Evolutionary conservation across 208 protist species (phyloP).

Genomic region (Trypanosoma conorhini): DNA sequence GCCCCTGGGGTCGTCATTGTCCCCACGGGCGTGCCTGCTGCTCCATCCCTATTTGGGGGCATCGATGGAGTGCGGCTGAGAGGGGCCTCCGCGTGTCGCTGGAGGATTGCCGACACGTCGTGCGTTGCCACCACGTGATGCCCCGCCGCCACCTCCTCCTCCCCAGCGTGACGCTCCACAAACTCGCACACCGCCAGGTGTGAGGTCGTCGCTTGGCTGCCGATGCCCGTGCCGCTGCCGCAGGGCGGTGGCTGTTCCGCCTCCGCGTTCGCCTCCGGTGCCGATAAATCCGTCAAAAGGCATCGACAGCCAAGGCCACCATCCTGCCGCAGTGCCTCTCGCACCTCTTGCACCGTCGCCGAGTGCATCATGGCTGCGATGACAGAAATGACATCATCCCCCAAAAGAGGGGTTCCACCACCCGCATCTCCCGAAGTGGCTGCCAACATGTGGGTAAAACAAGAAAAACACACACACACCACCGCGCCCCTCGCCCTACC

Average conservation of each 20-base stretch:
- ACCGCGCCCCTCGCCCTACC: background rate
- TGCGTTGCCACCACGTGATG: conserved; percentile 12
- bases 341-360: conserved; percentile 51
- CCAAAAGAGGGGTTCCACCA: conserved; percentile 19
- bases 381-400: conserved; percentile 61
- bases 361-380: conserved; percentile 53
- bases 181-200: conserved; percentile 26
- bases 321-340: conserved; percentile 37
- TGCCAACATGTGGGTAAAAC: background rate
- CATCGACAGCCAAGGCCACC: background rate
- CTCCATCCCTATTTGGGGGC: background rate
- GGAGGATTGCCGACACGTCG: conserved; percentile 13
- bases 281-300: background rate
- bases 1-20: no score
- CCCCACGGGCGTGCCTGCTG: background rate
- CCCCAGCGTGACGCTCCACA: background rate
- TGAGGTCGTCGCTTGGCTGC: background rate
- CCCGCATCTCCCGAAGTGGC: background rate
- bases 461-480: background rate
- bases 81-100: background rate
- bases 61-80: background rate
- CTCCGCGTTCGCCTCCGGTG: background rate
- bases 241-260: background rate
- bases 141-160: background rate
- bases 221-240: background rate